Evolutionary conservation across 495 filamentous ascomycete species (phyloP).

Genomic region (Penicillium samsonianum): DNA sequence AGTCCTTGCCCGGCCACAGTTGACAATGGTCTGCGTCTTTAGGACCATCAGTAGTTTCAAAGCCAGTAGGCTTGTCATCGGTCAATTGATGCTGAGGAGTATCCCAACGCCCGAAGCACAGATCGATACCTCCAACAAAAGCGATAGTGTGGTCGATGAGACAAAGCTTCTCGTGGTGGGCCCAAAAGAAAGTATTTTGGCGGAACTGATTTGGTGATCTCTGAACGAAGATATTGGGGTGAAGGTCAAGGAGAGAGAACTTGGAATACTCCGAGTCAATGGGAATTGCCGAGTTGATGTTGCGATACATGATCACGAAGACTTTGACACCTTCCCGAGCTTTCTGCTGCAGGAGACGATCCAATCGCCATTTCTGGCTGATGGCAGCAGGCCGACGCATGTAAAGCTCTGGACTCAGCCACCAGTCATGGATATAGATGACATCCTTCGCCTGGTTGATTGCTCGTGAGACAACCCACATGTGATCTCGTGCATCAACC

Average conservation of each 20-base stretch:
- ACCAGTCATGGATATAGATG: constrained; percentile 99
- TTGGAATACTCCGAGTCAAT: constrained; percentile 99
- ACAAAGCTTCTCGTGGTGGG: constrained; percentile 96
- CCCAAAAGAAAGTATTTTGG: constrained; percentile 99
- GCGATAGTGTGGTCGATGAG: constrained; percentile 95
- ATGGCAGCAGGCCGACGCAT: constrained; percentile 93
- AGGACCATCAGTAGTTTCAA: constrained; percentile 72
- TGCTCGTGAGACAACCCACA: constrained; percentile 97
- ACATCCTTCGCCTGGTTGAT: constrained; percentile 99
- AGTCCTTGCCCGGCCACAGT: constrained; percentile 97
- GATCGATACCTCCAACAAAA: constrained; percentile 93
- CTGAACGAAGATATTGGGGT: constrained; percentile 95
- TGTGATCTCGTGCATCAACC: constrained; percentile 95
- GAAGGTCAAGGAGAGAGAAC: constrained; percentile 92
- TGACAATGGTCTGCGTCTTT: constrained; percentile 95
- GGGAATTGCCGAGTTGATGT: constrained; percentile 95
- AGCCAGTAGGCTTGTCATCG: constrained; percentile 94
- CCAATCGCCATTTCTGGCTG: constrained; percentile 97
- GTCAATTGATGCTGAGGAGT: constrained; percentile 86
- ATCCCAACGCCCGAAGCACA: constrained; percentile 98
- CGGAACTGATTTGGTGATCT: constrained; percentile 95
- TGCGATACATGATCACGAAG: constrained; percentile 97
- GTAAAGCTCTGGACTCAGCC: constrained; percentile 95
- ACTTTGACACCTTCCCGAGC: constrained; percentile 95
- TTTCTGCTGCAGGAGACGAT: constrained; percentile 91